Evolutionary conservation across 768 basidiomycete genomes (phyloP).

Genomic region (Tulasnella sp.): DNA sequence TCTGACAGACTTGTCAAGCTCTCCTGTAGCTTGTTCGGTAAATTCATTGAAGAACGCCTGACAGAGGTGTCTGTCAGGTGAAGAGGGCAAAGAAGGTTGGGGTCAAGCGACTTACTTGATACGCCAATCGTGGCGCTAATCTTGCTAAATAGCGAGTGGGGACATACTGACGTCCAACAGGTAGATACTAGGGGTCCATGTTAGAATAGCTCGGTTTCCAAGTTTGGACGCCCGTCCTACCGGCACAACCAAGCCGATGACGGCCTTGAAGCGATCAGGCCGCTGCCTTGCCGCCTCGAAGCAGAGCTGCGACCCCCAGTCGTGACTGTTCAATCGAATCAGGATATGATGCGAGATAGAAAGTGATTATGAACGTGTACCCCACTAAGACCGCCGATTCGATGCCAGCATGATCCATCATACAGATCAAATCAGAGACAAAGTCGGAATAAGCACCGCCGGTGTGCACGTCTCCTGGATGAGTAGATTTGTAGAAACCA

Average conservation of each 20-base stretch:
- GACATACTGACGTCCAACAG: constrained; percentile 47
- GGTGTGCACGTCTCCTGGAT: constrained; percentile 57
- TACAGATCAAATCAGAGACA: constrained; percentile 59
- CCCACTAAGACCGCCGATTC: constrained; percentile 56
- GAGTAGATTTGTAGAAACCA: constrained; percentile 65
- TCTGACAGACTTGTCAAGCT: constrained; percentile 56
- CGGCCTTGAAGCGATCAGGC: constrained; percentile 58
- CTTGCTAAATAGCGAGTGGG: constrained; percentile 43
- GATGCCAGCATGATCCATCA: constrained; percentile 52
- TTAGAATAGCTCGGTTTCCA: not conserved
- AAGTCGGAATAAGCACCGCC: constrained; percentile 54
- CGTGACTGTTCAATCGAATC: constrained; percentile 47
- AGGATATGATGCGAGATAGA: not conserved
- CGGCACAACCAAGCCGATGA: constrained; percentile 58
- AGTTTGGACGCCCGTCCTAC: constrained; percentile 39
- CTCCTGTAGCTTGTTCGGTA: constrained; percentile 46
- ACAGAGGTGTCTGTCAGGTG: not conserved
- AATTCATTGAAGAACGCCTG: constrained; percentile 51
- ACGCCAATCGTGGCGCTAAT: constrained; percentile 52
- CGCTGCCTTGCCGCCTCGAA: constrained; percentile 65
- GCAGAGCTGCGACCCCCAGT: constrained; percentile 63
- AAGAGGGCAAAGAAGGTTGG: not conserved
- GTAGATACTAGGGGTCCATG: constrained; percentile 51
- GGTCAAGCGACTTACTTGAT: constrained; percentile 34
- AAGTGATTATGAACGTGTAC: constrained; percentile 41